Base-by-base conservation (phyloP, 148 eudicot genomes). In the Rhododendron simsii region DNA sequence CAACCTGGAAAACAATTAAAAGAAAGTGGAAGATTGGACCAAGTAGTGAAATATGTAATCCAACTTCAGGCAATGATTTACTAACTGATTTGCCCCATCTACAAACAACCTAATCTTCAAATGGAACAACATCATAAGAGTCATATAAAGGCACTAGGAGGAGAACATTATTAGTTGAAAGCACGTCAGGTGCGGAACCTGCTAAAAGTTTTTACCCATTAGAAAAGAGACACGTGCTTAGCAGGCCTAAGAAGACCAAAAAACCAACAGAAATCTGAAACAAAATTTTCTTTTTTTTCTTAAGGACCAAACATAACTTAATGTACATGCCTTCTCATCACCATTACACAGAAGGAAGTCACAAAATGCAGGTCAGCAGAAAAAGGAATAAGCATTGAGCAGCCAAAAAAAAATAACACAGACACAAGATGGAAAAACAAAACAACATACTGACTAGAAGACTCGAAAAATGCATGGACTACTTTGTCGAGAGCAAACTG, bases 1-100 rank as follows among this genome's bases (percentile, higher is more conserved):
- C 85, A 88, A 93, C 95, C 95, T 93, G 92, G 88, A 55, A 87
- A 83, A 85, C 86, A 90, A 85, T 59, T 74, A 87, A 88, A 83
- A 37, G 78, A 87, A 86, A 83, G 61, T 78, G 47, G 86, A 86
- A 86, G 83, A 85, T 79, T 83, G 86, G 81, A 87, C 81, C 84
- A 87, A 81, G 77, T 59, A 85, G 59, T 83, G 63, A 65, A 87
- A 74, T 87, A 83, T 83, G 78, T 59, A 55, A 78, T 83, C 86
- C 85, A 87, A 87, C 88, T 86, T 82, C 89, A 85, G 87, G 86
- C 83, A 87, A 41, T 80, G 87, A 85, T 78, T 83, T 77, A 89
- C 69, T 80, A 84, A 89, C 81, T 69, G 86, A 86, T 85, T 87
- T 84, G 83, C 87, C 78, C 87, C 87, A 74, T 89, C 87, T 85